A percentile compares a stretch with the other conserved stretches of the same genome.
These are phyloP conservation scores for Phytophthora hibernalis DNA, from an alignment of 352 stramenopile species.

Conservation along the genomic window DNA sequence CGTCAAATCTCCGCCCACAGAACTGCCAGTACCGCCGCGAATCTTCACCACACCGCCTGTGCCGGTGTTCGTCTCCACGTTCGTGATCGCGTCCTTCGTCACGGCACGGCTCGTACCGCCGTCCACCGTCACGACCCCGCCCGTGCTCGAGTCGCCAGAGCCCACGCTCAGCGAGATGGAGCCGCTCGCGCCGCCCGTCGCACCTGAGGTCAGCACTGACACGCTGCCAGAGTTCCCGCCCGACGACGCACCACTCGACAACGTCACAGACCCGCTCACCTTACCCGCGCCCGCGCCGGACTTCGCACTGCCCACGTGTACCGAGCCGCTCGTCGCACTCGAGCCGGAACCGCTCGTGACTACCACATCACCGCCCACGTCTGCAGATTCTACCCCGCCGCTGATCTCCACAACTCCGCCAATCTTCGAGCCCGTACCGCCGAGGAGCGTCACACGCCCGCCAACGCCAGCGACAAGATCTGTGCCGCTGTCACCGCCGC, in stretches of 20 bases:
- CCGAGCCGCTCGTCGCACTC: conserved; percentile 3
- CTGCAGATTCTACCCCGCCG: conserved; percentile 1
- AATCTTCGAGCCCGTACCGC: conserved; percentile 3
- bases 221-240: not conserved
- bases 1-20: not conserved
- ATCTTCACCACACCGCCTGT: not conserved
- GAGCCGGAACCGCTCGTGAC: conserved; percentile 4
- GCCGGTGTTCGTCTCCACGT: not conserved
- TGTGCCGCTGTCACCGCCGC: conserved; percentile 17
- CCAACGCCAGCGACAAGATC: conserved; percentile 6
- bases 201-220: conserved; percentile 2
- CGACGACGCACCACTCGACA: conserved; percentile 7
- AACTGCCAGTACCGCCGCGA: not conserved
- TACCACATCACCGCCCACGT: conserved; percentile 1
- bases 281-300: conserved; percentile 1
- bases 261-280: conserved; percentile 11
- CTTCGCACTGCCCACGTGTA: not conserved
- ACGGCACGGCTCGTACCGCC: too few species aligned
- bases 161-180: conserved; percentile 15
- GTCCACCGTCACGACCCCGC: not conserved
- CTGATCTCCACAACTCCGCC: conserved; percentile 7
- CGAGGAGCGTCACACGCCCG: conserved; percentile 11
- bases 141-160: not conserved
- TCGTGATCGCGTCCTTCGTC: too few species aligned
- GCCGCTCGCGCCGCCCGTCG: not conserved